Evolutionary conservation across 192 early-diverging fungal species (phyloP).

Genomic region (Dissophora ornata): DNA sequence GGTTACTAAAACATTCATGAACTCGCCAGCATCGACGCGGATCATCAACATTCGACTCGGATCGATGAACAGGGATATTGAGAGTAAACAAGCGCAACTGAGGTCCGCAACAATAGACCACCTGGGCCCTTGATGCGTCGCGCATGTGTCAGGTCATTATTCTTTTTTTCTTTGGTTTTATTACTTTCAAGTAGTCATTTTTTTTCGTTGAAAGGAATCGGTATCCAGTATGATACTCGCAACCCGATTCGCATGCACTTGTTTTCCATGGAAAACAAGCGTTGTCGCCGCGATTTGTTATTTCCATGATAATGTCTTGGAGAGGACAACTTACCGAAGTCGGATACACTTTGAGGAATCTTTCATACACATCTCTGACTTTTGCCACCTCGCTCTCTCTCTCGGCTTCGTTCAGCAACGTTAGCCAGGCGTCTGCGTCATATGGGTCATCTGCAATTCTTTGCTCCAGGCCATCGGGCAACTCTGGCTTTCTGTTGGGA

Average conservation of each 20-base stretch:
- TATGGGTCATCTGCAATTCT: slow-evolving; percentile 63
- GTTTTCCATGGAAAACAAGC: too few species aligned
- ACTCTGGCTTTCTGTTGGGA: slow-evolving; percentile 4
- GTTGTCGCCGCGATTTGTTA: too few species aligned
- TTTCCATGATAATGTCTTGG: neutral
- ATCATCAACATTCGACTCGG: neutral
- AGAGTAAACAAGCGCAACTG: too few species aligned
- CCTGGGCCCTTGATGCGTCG: too few species aligned
- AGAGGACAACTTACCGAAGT: slow-evolving; percentile 72
- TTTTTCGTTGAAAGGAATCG: too few species aligned
- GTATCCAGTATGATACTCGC: too few species aligned
- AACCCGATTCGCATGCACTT: too few species aligned
- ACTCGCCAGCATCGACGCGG: too few species aligned
- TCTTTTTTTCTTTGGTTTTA: neutral
- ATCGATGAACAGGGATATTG: too few species aligned
- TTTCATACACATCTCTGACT: slow-evolving; percentile 74
- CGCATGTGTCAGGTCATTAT: neutral
- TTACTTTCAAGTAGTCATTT: too few species aligned
- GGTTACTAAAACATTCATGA: slow-evolving; percentile 12
- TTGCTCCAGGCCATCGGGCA: slow-evolving; percentile 50
- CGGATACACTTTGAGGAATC: slow-evolving; percentile 82
- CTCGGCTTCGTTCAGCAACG: slow-evolving; percentile 70
- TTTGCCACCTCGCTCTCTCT: slow-evolving; percentile 63
- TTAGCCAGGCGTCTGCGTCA: slow-evolving; percentile 77
- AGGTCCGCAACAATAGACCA: too few species aligned